Evolutionary conservation across 208 protist species (phyloP), one percentile per base, ranked within the genome.

Genomic region (Trypanosoma melophagium): DNA sequence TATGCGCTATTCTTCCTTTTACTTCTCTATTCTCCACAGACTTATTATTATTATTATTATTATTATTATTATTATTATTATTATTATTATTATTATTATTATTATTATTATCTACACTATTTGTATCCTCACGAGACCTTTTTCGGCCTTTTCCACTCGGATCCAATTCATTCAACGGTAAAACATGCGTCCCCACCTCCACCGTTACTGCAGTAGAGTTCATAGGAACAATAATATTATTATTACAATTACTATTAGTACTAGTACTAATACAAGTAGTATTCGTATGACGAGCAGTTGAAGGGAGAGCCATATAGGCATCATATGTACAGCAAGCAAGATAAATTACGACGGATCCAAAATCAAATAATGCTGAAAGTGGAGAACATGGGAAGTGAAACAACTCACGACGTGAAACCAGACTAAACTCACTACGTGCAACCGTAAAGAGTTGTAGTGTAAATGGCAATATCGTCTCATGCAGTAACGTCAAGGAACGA

Each of bases 391-490:
- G 81, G 61, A 76, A 80, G 59, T 83, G 76, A 63, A 83, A 82
- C 7, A 94, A 64, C 67, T 92, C 85, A 10, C 85, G 89, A 0
- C 81, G 83, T 17, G 81, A 85, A 21, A 84, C 72, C 51, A 87
- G 79, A 65, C 79, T 84, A 71, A 84, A 92, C 49, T 87, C 69
- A 64, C 86, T 83, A 7, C 81, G 76, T 2, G 52, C 57, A 58
- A 87, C 77, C 0, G 66, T 74, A 42, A 89, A 88, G 22, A 91
- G 57, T 25, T 65, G 74, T 3, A 77, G 50, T 60, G 62, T 74
- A 61, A 86, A 80, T 0, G 84, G 84, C 7, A 84, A 44, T 16
- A 91, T 65, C 0, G 74, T 84, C 42, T 90, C 80, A 65, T 94
- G 88, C 4, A 94, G 71, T 8, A 94, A 55, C 25, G 57, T 25